Percentiles rank a stretch among this genome's conserved stretches.
Conservation (phyloP, 2,329 filamentous ascomycete genomes). For the Pseudogymnoascus sp. region DNA sequence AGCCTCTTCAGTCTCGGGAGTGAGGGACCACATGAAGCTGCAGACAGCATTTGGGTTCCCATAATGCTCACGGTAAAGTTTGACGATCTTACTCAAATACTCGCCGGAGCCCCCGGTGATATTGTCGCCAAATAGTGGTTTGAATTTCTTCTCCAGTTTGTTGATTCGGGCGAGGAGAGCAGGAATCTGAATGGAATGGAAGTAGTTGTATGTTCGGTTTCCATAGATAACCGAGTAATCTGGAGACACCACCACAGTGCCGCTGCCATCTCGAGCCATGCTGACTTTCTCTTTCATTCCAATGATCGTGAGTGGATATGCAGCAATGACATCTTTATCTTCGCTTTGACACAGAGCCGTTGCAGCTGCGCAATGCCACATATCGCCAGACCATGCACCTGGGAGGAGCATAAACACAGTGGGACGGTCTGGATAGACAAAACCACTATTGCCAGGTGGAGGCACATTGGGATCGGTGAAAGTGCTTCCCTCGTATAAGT, state of each 20-base stretch:
- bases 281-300: constrained; percentile 1
- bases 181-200: neutral
- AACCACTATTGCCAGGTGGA: neutral
- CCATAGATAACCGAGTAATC: neutral
- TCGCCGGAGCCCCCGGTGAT: neutral
- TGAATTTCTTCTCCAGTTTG: neutral
- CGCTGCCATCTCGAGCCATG: neutral
- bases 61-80: neutral
- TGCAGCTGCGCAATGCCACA: neutral
- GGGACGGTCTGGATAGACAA: neutral
- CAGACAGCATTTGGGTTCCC: neutral
- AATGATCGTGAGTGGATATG: neutral
- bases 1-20: neutral
- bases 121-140: neutral
- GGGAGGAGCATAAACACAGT: neutral
- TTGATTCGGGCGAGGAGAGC: neutral
- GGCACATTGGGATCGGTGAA: neutral
- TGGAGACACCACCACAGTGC: neutral
- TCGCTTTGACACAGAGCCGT: neutral
- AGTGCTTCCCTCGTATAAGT: too few relatives aligned
- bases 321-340: neutral
- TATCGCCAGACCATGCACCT: neutral
- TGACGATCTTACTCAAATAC: neutral
- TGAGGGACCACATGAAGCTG: neutral
- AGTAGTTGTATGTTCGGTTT: neutral